Evolutionary conservation across 768 basidiomycete species (phyloP), one percentile per base, ranked within the genome.

Genomic region (Naganishia randhawae): DNA sequence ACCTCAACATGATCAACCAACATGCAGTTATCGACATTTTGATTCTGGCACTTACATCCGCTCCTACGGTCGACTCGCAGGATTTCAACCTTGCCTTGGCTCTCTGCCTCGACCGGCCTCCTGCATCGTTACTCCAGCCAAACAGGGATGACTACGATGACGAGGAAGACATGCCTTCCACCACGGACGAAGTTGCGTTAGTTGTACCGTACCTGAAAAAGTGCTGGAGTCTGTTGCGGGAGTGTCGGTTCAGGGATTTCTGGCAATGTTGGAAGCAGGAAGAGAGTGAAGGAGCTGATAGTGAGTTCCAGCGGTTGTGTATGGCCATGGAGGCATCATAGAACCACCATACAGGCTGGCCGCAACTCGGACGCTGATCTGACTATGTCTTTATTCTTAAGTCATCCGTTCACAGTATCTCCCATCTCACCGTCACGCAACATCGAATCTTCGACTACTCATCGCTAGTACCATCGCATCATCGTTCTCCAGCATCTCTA

Each of bases 51-150:
- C 85, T 96, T 67, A 88, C 90, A 45, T 86, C 90, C 1, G 84
- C 88, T 55, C 91, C 92, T 37, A 76, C 77, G 9, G 73, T 77
- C 66, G 73, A 74, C 50, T 76, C 77, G 63, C 90, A 94, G 66
- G 95, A 99, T 78, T 99, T 95, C 83, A 89, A 90, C 75, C 89
- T 98, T 71, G 94, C 90, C 74, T 86, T 95, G 73, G 90, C 94
- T 54, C 85, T 99, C n/a, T 65, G 65, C 27, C 67, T 71, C 22
- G 73, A 74, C 53, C 73, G 71, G 67, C 69, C 67, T 14, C 63
- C 61, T 17, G 42, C 64, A 22, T 32, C 63, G 8, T 39, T 69
- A 22, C 11, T 69, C 29, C 62, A 55, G 41, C 53, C 53, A 37
- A 67, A 67, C 42, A 35, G 57, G 37, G 57, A 61, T 17, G 63